Conservation (phyloP, 2,329 filamentous ascomycete species). For the Phaeosphaeriaceae sp. region DNA sequence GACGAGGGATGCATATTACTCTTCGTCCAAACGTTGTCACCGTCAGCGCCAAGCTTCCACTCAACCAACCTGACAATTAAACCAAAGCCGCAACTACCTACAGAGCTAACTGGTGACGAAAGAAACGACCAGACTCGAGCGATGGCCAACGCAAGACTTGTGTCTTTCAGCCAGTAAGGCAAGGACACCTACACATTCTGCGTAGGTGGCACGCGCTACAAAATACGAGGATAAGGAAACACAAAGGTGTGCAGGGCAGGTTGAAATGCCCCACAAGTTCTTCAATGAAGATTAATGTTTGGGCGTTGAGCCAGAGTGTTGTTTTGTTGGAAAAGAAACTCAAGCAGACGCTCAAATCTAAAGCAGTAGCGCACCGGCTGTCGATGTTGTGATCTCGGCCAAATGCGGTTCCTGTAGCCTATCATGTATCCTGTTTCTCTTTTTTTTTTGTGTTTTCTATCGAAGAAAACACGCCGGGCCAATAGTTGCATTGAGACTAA, state of each 20-base stretch:
- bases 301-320: constrained; percentile 76
- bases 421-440: constrained; percentile 34
- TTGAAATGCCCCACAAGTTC: constrained; percentile 66
- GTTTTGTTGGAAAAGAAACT: constrained; percentile 85
- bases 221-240: constrained; percentile 29
- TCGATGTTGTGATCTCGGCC: constrained; percentile 76
- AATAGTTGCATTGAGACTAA: constrained; percentile 30
- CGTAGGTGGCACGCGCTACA: constrained; percentile 18
- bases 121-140: constrained; percentile 15
- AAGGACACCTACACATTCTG: constrained; percentile 22
- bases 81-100: constrained; percentile 18
- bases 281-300: constrained; percentile 60
- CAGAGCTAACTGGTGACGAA: constrained; percentile 14
- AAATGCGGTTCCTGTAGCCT: constrained; percentile 41
- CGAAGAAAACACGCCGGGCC: constrained; percentile 21
- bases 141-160: constrained; percentile 1
- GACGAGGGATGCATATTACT: constrained; percentile 13
- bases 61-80: background rate
- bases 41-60: too few species aligned
- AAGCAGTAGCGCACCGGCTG: constrained; percentile 54
- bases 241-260: constrained; percentile 57
- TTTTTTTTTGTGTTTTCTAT: constrained; percentile 18
- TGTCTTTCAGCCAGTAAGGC: constrained; percentile 6
- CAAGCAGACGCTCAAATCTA: constrained; percentile 69
- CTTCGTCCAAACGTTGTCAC: constrained; percentile 11